A percentile compares a stretch with the other conserved stretches of the same genome.
Conservation (phyloP, 345 rosid species). For the Euphorbia lathyris region DNA sequence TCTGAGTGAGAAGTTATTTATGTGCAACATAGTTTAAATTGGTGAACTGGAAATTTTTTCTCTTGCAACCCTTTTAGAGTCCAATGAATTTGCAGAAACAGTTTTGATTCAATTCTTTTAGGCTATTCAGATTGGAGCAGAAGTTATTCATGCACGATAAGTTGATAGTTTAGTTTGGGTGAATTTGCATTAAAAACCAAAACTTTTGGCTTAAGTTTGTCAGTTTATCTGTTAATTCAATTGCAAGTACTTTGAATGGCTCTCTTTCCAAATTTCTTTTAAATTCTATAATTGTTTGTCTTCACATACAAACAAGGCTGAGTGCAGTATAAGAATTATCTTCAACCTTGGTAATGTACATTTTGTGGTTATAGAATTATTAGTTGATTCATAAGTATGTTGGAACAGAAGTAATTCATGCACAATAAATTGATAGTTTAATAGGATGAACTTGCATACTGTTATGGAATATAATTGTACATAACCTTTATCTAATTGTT, state of each 20-base stretch:
- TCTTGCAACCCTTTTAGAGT: background rate
- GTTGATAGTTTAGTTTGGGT: too few relatives aligned
- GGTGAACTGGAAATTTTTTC: background rate
- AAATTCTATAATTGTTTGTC: too few relatives aligned
- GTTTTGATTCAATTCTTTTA: background rate
- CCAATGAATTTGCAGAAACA: background rate
- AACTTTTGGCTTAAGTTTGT: background rate
- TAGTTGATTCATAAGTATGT: too few relatives aligned
- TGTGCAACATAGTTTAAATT: background rate
- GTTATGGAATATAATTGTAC: too few relatives aligned
- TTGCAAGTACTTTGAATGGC: background rate
- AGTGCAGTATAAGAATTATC: too few relatives aligned
- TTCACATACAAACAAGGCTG: too few relatives aligned
- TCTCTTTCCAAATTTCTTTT: background rate
- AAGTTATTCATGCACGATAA: background rate
- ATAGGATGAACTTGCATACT: too few relatives aligned
- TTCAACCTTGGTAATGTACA: too few relatives aligned
- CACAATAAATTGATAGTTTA: too few relatives aligned
- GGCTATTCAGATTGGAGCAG: background rate
- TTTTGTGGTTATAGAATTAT: too few relatives aligned
- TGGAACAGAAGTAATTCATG: too few relatives aligned
- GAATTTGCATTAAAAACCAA: background rate
- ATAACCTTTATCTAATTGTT: too few relatives aligned
- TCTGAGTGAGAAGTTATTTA: background rate
- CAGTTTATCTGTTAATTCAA: background rate